phyloP scores from a whole-genome alignment of 805 yeast genomes.

The Yarrowia sp. region DNA sequence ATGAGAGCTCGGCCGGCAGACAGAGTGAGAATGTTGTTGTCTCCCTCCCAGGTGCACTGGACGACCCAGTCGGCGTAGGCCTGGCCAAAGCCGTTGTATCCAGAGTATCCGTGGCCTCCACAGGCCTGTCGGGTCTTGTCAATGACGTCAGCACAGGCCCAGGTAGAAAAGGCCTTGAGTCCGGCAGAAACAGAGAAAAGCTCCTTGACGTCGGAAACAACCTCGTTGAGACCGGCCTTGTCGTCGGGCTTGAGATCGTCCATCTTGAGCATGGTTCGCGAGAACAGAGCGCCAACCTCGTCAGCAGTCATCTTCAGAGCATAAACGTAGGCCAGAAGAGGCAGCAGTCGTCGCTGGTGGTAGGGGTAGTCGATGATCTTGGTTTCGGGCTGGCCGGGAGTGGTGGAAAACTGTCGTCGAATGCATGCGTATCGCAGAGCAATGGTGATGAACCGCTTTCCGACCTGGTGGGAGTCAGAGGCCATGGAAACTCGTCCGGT shows the following conservation, averaged over 20 bases:
- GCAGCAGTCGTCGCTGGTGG: slow-evolving; percentile 84
- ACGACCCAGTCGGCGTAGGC: slow-evolving; percentile 94
- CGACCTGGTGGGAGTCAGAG: slow-evolving; percentile 73
- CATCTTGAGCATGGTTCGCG: slow-evolving; percentile 42
- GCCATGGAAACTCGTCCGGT: slow-evolving; percentile 92
- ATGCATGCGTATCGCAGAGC: slow-evolving; percentile 87
- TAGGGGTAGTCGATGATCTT: slow-evolving; percentile 82
- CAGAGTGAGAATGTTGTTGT: slow-evolving; percentile 79
- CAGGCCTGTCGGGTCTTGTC: slow-evolving; percentile 91
- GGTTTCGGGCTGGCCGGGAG: slow-evolving; percentile 51
- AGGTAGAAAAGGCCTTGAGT: slow-evolving; percentile 82
- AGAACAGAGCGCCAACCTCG: slow-evolving; percentile 54
- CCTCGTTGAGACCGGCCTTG: slow-evolving; percentile 45
- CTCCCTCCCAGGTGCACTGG: slow-evolving; percentile 99
- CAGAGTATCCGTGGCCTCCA: slow-evolving; percentile 95
- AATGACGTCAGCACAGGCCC: slow-evolving; percentile 75
- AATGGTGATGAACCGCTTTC: slow-evolving; percentile 75
- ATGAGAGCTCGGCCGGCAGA: slow-evolving; percentile 77
- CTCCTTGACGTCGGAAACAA: slow-evolving; percentile 63
- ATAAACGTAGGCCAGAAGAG: slow-evolving; percentile 76
- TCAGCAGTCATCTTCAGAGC: slow-evolving; percentile 70
- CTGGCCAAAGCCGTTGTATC: slow-evolving; percentile 88
- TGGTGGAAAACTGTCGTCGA: slow-evolving; percentile 73
- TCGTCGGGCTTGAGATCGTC: slow-evolving; percentile 50
- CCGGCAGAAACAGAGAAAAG: slow-evolving; percentile 83